phyloP scores from a whole-genome alignment of 352 stramenopile genomes.

The Globisporangium nagaii region DNA sequence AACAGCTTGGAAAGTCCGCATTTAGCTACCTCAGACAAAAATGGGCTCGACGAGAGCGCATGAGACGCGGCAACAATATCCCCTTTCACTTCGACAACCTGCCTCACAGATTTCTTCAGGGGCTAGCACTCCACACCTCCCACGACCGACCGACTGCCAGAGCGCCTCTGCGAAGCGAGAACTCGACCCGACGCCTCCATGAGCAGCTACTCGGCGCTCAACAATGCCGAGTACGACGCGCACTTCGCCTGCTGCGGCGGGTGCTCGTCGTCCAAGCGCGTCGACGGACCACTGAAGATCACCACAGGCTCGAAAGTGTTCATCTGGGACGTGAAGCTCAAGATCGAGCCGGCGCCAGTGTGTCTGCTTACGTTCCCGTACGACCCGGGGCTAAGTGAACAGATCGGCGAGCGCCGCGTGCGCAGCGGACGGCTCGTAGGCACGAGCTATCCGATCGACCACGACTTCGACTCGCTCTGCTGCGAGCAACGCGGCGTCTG shows the following conservation, averaged over 20 bases:
- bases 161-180: no score
- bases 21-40: no score
- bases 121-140: no score
- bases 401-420: slow-evolving; percentile 48
- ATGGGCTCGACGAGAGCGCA: no score
- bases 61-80: no score
- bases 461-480: slow-evolving; percentile 63
- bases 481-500: slow-evolving; percentile 60
- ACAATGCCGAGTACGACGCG: slow-evolving; percentile 19
- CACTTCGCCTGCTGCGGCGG: slow-evolving; percentile 70
- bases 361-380: slow-evolving; percentile 60
- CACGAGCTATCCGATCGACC: slow-evolving; percentile 63
- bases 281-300: slow-evolving; percentile 43
- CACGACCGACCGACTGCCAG: no score
- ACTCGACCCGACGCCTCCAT: no score
- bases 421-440: slow-evolving; percentile 54
- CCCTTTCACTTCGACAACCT: no score
- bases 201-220: neutral
- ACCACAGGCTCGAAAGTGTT: slow-evolving; percentile 44
- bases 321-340: slow-evolving; percentile 65
- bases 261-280: slow-evolving; percentile 51
- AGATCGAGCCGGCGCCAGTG: slow-evolving; percentile 33
- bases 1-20: no score
- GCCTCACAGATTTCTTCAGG: no score
- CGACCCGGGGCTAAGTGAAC: slow-evolving; percentile 49